Conservation (phyloP, 257 asterid genomes). For the Striga asiatica region DNA sequence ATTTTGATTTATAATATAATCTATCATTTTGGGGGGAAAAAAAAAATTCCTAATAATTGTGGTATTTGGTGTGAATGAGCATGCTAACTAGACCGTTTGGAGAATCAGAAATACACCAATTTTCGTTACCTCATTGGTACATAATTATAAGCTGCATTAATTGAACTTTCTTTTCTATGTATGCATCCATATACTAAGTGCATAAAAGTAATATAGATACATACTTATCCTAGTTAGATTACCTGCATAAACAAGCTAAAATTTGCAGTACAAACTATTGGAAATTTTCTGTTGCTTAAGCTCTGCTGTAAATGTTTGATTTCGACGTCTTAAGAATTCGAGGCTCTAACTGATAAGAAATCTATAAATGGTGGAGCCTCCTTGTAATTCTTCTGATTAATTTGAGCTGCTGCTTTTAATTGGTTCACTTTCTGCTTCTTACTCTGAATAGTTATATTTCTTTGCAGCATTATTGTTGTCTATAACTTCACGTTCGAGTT, state of each 20-base stretch:
- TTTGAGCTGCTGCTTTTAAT: conserved; percentile 6
- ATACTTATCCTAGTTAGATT: not conserved
- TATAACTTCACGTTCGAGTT: conserved; percentile 68
- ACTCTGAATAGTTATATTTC: conserved; percentile 16
- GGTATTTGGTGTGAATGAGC: no score
- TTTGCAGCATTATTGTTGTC: conserved; percentile 27
- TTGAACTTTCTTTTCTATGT: not conserved
- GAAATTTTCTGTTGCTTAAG: not conserved
- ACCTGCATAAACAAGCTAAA: not conserved
- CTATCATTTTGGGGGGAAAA: no score
- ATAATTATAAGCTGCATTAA: not conserved
- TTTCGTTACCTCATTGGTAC: not conserved
- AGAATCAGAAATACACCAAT: no score
- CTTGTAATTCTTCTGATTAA: no score
- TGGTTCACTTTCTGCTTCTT: conserved; percentile 37
- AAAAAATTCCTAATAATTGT: no score
- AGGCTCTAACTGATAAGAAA: conserved; percentile 38
- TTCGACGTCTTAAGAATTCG: conserved; percentile 16
- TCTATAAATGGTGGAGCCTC: conserved; percentile 42
- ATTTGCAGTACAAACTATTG: not conserved
- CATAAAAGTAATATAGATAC: conserved; percentile 1
- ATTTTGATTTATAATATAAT: no score
- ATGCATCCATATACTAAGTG: conserved; percentile 12
- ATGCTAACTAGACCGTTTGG: no score
- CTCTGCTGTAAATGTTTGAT: no score